phyloP scores from a whole-genome alignment of 495 filamentous ascomycete genomes.

The Pyrenula massariospora region DNA sequence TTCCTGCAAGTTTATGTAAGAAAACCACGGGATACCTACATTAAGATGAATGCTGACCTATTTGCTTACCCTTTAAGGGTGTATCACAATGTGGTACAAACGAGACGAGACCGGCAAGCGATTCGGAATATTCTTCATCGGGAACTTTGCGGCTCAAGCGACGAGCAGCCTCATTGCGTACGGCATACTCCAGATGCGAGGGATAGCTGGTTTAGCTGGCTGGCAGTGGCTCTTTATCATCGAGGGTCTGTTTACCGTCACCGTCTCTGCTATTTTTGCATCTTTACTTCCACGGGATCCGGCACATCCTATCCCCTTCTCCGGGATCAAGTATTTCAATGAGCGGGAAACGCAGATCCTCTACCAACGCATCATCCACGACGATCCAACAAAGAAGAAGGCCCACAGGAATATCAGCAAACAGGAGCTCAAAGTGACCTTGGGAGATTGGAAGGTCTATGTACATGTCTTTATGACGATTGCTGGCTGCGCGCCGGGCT shows the following conservation, averaged over 20 bases:
- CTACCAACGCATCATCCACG: conserved; percentile 24
- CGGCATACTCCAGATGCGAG: conserved; percentile 37
- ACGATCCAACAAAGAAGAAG: conserved; percentile 28
- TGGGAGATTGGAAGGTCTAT: conserved; percentile 13
- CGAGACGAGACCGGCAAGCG: conserved; percentile 41
- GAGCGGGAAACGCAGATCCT: conserved; percentile 31
- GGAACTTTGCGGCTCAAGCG: conserved; percentile 38
- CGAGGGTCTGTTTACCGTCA: conserved; percentile 42
- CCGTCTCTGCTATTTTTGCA: conserved; percentile 36
- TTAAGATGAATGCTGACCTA: too few species aligned
- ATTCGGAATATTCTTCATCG: conserved; percentile 43
- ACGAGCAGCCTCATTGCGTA: conserved; percentile 40
- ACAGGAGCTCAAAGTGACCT: background rate
- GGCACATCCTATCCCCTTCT: background rate
- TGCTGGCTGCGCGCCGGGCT: conserved; percentile 23
- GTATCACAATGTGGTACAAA: conserved; percentile 14
- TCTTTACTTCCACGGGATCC: conserved; percentile 27
- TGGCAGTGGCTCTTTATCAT: conserved; percentile 57
- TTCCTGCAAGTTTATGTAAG: conserved; percentile 46
- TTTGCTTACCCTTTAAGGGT: background rate
- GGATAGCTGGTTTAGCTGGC: conserved; percentile 33
- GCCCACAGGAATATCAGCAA: background rate
- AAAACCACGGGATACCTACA: conserved; percentile 51
- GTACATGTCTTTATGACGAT: conserved; percentile 25
- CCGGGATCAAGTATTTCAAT: conserved; percentile 21